These are phyloP conservation scores for Collybia sordida DNA, from an alignment of 768 basidiomycete species.

Conservation along the genomic window DNA sequence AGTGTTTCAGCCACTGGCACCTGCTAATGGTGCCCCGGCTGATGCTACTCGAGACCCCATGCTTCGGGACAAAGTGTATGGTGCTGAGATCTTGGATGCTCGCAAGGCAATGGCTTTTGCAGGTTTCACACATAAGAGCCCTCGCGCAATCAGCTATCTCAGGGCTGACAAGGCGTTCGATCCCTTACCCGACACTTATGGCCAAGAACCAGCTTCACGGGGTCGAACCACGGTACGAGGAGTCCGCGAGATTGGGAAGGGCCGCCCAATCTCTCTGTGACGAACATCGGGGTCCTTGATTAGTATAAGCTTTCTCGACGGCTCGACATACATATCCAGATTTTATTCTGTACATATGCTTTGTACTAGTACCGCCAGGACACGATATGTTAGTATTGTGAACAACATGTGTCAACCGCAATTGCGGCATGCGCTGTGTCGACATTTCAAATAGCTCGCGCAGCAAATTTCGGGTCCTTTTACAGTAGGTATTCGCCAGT, in stretches of 20 bases:
- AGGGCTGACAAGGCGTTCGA: conserved; percentile 75
- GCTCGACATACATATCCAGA: no score
- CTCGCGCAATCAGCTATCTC: conserved; percentile 74
- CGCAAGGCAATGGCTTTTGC: conserved; percentile 91
- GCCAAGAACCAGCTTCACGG: conserved; percentile 49
- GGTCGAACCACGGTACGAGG: conserved; percentile 67
- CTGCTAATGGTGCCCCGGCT: conserved; percentile 80
- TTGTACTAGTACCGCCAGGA: no score
- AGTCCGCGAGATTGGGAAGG: conserved; percentile 61
- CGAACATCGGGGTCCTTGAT: not conserved
- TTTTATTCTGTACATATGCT: no score
- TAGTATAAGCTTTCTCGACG: no score
- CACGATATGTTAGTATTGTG: no score
- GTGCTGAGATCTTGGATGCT: conserved; percentile 82
- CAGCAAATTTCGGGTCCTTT: no score
- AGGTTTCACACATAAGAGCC: conserved; percentile 89
- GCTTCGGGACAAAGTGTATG: conserved; percentile 81
- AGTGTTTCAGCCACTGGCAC: conserved; percentile 76
- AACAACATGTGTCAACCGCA: no score
- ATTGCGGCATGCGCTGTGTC: no score
- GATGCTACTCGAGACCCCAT: conserved; percentile 90
- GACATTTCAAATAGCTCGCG: no score
- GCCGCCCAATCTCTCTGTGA: conserved; percentile 84
- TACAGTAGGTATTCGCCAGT: no score
- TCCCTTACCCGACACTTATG: conserved; percentile 49